Evolutionary conservation across 78 protist species (phyloP).

Genomic region (Protostelium mycophagum): DNA sequence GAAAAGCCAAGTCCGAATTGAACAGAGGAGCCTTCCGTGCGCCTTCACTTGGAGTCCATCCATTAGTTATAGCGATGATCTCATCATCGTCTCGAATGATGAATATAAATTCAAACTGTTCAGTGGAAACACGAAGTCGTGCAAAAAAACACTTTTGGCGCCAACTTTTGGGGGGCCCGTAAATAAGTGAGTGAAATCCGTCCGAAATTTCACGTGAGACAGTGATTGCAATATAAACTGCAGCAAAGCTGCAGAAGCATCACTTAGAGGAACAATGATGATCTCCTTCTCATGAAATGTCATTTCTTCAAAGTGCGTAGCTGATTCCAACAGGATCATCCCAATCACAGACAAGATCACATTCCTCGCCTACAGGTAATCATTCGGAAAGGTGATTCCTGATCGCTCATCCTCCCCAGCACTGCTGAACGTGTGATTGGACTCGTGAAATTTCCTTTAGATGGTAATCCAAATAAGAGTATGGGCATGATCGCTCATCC

Average conservation of each 20-base stretch:
- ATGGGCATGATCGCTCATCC: conserved; percentile 78
- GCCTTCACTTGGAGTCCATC: conserved; percentile 21
- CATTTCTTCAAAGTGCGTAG: too few species aligned
- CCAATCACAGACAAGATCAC: conserved; percentile 8
- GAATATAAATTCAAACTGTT: conserved; percentile 38
- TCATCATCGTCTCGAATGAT: conserved; percentile 8
- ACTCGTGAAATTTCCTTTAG: conserved; percentile 47
- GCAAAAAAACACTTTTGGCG: conserved; percentile 8
- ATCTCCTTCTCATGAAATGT: too few species aligned
- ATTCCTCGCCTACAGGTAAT: neutral
- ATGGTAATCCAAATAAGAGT: conserved; percentile 51
- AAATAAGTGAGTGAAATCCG: neutral
- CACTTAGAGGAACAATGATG: too few species aligned
- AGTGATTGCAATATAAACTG: neutral
- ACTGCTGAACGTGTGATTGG: conserved; percentile 53
- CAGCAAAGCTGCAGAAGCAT: too few species aligned
- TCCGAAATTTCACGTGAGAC: too few species aligned
- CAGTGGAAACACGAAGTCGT: neutral
- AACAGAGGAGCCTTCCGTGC: conserved; percentile 59
- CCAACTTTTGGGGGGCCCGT: conserved; percentile 57
- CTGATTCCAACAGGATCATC: neutral
- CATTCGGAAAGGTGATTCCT: conserved; percentile 9
- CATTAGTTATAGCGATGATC: neutral
- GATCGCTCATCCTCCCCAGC: neutral
- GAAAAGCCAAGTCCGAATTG: conserved; percentile 1